phyloP scores from a whole-genome alignment of 805 yeast genomes.

The Debaryomyces prosopidis region DNA sequence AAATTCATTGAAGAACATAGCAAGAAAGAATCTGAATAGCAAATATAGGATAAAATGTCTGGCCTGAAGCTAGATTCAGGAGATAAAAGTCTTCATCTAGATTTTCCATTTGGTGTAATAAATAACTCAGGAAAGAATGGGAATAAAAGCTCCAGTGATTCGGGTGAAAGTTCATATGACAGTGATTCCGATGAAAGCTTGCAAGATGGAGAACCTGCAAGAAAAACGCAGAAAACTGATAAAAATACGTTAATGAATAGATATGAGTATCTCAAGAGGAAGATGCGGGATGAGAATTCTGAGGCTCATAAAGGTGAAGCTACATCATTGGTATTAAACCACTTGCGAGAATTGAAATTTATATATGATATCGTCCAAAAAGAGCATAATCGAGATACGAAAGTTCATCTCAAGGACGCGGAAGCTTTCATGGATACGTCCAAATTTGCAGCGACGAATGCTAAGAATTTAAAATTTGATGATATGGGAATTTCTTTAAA shows the following conservation, averaged over 20 bases:
- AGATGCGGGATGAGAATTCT: slow-evolving; percentile 39
- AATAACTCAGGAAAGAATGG: not conserved
- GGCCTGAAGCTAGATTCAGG: too few relatives aligned
- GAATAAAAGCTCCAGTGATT: not conserved
- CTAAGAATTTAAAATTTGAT: slow-evolving; percentile 60
- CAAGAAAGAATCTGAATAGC: too few relatives aligned
- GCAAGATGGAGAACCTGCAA: slow-evolving; percentile 8
- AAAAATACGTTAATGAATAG: slow-evolving; percentile 15
- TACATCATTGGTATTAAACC: slow-evolving; percentile 44
- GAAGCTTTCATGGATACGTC: slow-evolving; percentile 61
- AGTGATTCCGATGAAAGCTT: slow-evolving; percentile 1
- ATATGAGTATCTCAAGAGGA: slow-evolving; percentile 29
- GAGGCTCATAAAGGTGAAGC: slow-evolving; percentile 62
- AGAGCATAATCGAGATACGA: slow-evolving; percentile 32
- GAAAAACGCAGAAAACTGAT: slow-evolving; percentile 21
- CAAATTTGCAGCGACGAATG: slow-evolving; percentile 62
- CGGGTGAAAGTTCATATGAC: not conserved
- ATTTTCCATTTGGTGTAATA: not conserved
- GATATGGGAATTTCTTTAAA: slow-evolving; percentile 52
- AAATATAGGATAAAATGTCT: too few relatives aligned
- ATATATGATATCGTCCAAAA: slow-evolving; percentile 45
- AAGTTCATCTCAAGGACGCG: slow-evolving; percentile 53
- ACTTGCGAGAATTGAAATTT: slow-evolving; percentile 46
- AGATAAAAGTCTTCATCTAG: too few relatives aligned
- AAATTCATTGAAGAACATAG: too few relatives aligned